Conservation (phyloP, 2,329 filamentous ascomycete genomes). For the Ascochyta lentis region DNA sequence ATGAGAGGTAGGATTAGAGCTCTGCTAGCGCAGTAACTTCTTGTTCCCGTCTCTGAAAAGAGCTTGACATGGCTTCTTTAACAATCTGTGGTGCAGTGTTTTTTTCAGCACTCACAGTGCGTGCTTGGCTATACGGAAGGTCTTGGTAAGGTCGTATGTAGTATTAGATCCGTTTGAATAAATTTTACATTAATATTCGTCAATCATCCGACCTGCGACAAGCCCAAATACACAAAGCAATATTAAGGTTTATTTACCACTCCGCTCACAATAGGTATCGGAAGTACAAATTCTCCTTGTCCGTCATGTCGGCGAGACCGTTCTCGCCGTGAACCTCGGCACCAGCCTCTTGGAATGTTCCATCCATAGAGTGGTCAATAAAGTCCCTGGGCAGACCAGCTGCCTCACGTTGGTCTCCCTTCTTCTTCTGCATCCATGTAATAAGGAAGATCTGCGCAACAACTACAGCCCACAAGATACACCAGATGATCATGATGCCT, state of each 20-base stretch:
- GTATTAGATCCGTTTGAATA: no score
- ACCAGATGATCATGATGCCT: constrained; percentile 31
- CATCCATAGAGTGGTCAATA: constrained; percentile 29
- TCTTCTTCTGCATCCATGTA: constrained; percentile 31
- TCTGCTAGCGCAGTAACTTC: no score
- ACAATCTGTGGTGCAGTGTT: no score
- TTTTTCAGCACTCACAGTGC: no score
- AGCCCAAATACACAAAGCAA: not conserved
- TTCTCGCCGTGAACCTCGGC: constrained; percentile 31
- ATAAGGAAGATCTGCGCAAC: constrained; percentile 23
- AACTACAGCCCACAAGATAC: constrained; percentile 29
- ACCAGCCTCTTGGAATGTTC: constrained; percentile 24
- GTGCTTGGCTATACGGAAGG: no score
- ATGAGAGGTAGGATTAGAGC: no score
- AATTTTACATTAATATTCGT: no score
- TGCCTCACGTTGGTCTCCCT: constrained; percentile 28
- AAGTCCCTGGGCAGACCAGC: constrained; percentile 28
- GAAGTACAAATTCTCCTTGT: constrained; percentile 32
- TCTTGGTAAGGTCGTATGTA: no score
- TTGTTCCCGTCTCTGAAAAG: no score
- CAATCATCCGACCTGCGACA: no score
- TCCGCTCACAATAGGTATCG: constrained; percentile 25
- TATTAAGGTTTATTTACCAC: not conserved
- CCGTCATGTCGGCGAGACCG: constrained; percentile 33
- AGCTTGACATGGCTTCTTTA: no score